A percentile compares a stretch with the other conserved stretches of the same genome.
Conservation (phyloP, 176 grass and related monocot genomes). For the Luzula sylvatica region DNA sequence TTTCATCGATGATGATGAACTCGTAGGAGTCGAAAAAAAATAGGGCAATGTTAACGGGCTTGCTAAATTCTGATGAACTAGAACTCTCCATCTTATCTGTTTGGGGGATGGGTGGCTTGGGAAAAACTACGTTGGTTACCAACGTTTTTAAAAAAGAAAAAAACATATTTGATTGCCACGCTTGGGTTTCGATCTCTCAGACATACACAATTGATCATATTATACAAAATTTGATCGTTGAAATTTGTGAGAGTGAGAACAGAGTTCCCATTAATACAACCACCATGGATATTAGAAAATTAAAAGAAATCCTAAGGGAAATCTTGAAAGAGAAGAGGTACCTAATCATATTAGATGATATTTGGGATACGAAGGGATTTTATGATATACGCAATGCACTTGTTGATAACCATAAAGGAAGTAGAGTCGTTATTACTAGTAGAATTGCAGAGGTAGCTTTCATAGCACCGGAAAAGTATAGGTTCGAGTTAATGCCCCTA, state of each 20-base stretch:
- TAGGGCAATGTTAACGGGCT: neutral
- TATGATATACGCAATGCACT: neutral
- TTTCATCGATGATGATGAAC: slow-evolving; percentile 14
- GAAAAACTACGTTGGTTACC: slow-evolving; percentile 23
- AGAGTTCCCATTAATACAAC: neutral
- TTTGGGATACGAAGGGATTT: slow-evolving; percentile 2
- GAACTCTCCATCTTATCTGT: slow-evolving; percentile 14
- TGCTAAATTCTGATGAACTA: neutral
- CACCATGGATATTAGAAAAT: neutral
- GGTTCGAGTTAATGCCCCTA: slow-evolving; percentile 3
- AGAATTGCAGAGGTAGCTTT: slow-evolving; percentile 2
- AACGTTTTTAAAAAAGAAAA: slow-evolving; percentile 7
- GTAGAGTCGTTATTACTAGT: slow-evolving; percentile 22
- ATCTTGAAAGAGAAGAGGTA: neutral
- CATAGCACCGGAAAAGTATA: slow-evolving; percentile 5
- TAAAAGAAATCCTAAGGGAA: neutral
- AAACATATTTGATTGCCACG: neutral
- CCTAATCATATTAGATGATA: slow-evolving; percentile 28
- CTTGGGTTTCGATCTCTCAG: slow-evolving; percentile 18
- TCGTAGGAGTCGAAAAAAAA: slow-evolving; percentile 12
- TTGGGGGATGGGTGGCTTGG: slow-evolving; percentile 27
- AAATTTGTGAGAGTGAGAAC: neutral
- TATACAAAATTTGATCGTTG: neutral
- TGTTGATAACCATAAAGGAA: neutral
- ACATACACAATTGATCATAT: neutral